A percentile compares a stretch with the other conserved stretches of the same genome.
phyloP scores from a whole-genome alignment of 2,329 filamentous ascomycete genomes.

The Trichophyton schoenleinii region DNA sequence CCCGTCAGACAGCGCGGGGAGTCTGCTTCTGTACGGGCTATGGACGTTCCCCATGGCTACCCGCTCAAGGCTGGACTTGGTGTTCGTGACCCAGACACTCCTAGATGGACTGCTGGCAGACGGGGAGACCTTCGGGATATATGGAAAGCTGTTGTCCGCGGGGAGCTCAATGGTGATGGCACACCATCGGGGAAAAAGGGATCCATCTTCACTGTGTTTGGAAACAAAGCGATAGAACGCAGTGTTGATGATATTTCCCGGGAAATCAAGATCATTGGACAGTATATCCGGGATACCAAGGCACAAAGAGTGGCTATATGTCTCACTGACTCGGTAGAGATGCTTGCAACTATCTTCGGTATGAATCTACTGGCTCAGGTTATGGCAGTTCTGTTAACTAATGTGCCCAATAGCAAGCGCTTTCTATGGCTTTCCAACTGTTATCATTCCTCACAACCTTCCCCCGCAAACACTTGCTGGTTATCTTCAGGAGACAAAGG shows the following conservation, averaged over 20 bases:
- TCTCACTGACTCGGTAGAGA: slow-evolving; percentile 84
- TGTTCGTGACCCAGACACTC: slow-evolving; percentile 65
- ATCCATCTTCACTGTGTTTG: slow-evolving; percentile 65
- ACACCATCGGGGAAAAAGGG: slow-evolving; percentile 49
- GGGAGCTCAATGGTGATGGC: slow-evolving; percentile 51
- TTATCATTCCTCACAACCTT: slow-evolving; percentile 74
- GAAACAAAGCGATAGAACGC: slow-evolving; percentile 62
- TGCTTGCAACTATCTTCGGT: slow-evolving; percentile 67
- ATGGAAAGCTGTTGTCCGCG: slow-evolving; percentile 62
- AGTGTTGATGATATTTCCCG: slow-evolving; percentile 59
- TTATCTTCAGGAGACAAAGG: slow-evolving; percentile 59
- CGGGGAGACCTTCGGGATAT: slow-evolving; percentile 86
- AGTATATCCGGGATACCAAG: slow-evolving; percentile 57
- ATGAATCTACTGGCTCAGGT: slow-evolving; percentile 13
- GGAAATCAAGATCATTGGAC: slow-evolving; percentile 79
- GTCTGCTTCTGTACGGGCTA: slow-evolving; percentile 73
- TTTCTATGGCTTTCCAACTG: slow-evolving; percentile 76
- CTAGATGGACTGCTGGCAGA: slow-evolving; percentile 70
- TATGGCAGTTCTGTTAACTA: background rate
- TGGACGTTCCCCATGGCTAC: slow-evolving; percentile 73
- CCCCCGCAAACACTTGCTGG: slow-evolving; percentile 55
- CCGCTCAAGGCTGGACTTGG: slow-evolving; percentile 64
- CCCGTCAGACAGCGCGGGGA: slow-evolving; percentile 72
- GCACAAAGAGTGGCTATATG: slow-evolving; percentile 71
- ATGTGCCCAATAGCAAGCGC: slow-evolving; percentile 52